These are phyloP conservation scores for Limnanthes douglasii DNA, from an alignment of 345 rosid genomes.

Conservation along the genomic window DNA sequence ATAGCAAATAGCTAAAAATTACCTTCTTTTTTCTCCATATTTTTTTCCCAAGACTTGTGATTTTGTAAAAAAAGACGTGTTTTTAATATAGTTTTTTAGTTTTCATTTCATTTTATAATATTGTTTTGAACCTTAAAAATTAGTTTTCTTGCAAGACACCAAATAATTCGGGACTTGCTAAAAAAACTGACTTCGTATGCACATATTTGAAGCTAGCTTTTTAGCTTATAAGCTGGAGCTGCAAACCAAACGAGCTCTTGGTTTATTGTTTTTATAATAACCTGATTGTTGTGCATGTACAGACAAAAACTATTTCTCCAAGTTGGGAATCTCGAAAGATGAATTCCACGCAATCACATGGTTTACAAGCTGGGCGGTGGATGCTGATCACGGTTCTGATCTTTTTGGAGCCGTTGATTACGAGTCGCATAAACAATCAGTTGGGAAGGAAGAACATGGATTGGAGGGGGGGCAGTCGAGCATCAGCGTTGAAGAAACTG, in stretches of 20 bases:
- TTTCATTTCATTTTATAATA: no score
- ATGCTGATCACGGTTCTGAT: slow-evolving; percentile 71
- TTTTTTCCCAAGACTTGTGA: no score
- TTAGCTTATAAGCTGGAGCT: background rate
- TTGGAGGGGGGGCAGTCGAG: slow-evolving; percentile 15
- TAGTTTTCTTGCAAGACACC: no score
- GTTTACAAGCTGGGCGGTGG: slow-evolving; percentile 98
- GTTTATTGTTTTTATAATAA: background rate
- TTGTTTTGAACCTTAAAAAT: no score
- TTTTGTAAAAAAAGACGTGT: no score
- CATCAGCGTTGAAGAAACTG: slow-evolving; percentile 32
- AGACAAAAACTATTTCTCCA: slow-evolving; percentile 50
- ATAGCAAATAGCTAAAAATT: no score
- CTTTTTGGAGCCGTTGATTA: slow-evolving; percentile 25
- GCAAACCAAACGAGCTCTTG: background rate
- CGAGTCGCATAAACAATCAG: slow-evolving; percentile 13
- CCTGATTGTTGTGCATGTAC: slow-evolving; percentile 3
- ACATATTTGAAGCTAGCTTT: slow-evolving; percentile 4
- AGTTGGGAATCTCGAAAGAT: slow-evolving; percentile 40
- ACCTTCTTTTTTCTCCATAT: no score
- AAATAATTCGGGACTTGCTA: no score
- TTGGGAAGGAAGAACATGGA: slow-evolving; percentile 19
- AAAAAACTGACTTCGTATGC: no score
- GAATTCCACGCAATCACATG: slow-evolving; percentile 70
- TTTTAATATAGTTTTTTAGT: no score